Conservation (phyloP, 176 grass and related monocot genomes). For the Zizania latifolia region DNA sequence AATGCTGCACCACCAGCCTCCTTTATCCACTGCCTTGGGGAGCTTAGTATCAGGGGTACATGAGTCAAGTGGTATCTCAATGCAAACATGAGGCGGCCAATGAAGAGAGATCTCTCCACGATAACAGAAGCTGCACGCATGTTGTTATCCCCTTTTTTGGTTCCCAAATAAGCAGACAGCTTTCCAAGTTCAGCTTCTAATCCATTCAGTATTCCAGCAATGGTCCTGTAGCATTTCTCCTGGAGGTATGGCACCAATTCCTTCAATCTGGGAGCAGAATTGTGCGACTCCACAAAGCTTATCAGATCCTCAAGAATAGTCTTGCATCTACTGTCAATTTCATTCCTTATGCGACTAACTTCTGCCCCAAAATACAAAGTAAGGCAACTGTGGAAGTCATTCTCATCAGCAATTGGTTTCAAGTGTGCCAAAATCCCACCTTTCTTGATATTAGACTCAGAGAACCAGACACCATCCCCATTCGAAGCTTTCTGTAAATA, state of each 20-base stretch:
- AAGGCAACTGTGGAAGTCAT: constrained; percentile 77
- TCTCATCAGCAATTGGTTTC: constrained; percentile 86
- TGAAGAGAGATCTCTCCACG: constrained; percentile 83
- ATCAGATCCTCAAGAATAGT: constrained; percentile 87
- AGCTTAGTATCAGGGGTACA: constrained; percentile 79
- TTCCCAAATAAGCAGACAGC: constrained; percentile 54
- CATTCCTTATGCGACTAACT: constrained; percentile 79
- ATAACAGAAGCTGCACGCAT: constrained; percentile 53
- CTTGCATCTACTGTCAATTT: constrained; percentile 86
- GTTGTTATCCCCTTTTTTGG: constrained; percentile 31
- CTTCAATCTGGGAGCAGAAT: constrained; percentile 73
- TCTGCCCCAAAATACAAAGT: constrained; percentile 68
- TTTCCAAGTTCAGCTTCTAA: constrained; percentile 67
- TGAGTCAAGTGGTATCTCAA: constrained; percentile 84
- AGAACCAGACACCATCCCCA: constrained; percentile 77
- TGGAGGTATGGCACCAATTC: constrained; percentile 88
- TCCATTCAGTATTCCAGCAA: constrained; percentile 60
- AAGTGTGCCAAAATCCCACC: constrained; percentile 65
- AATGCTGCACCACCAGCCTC: constrained; percentile 44
- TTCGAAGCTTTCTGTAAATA: constrained; percentile 54
- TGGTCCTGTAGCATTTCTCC: constrained; percentile 81
- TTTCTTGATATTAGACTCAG: constrained; percentile 84
- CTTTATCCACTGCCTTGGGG: constrained; percentile 87
- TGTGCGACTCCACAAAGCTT: constrained; percentile 88
- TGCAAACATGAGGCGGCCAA: constrained; percentile 86